A percentile compares a stretch with the other conserved stretches of the same genome.
phyloP scores from a whole-genome alignment of 257 asterid genomes.

The Agastache rugosa region DNA sequence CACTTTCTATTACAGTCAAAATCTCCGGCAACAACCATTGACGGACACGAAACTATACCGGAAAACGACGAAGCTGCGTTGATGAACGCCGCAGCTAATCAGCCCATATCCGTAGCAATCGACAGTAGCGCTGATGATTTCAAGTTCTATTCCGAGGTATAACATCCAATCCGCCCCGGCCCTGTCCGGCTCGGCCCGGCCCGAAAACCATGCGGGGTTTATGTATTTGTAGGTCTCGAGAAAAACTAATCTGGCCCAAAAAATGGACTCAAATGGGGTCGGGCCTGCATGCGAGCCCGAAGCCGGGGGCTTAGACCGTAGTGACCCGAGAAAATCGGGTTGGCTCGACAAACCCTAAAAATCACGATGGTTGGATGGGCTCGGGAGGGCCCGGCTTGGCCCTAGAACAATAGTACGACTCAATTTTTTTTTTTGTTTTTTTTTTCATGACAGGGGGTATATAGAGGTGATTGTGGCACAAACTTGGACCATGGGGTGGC shows the following conservation, averaged over 20 bases:
- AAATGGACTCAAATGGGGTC: too few species aligned
- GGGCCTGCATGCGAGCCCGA: too few species aligned
- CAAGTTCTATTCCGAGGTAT: not conserved
- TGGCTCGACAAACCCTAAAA: too few species aligned
- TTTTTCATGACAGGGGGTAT: not conserved
- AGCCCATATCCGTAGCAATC: constrained; percentile 3
- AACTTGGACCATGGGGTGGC: not conserved
- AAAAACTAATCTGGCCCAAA: too few species aligned
- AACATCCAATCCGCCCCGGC: too few species aligned
- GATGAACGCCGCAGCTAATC: constrained; percentile 1
- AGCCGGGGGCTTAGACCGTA: too few species aligned
- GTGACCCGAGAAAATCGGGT: too few species aligned
- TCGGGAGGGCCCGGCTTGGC: too few species aligned
- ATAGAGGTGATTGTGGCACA: not conserved
- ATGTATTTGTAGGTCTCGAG: too few species aligned
- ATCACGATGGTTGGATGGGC: too few species aligned
- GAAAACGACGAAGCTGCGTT: not conserved
- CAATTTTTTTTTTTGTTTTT: not conserved
- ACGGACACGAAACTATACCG: not conserved
- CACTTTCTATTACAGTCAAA: not conserved
- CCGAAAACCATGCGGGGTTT: too few species aligned
- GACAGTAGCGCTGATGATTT: not conserved
- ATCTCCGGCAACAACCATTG: not conserved
- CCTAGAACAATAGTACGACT: not conserved
- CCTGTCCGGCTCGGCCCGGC: too few species aligned